Evolutionary conservation across 2,329 filamentous ascomycete genomes (phyloP).

Genomic region (Seiridium unicorne): DNA sequence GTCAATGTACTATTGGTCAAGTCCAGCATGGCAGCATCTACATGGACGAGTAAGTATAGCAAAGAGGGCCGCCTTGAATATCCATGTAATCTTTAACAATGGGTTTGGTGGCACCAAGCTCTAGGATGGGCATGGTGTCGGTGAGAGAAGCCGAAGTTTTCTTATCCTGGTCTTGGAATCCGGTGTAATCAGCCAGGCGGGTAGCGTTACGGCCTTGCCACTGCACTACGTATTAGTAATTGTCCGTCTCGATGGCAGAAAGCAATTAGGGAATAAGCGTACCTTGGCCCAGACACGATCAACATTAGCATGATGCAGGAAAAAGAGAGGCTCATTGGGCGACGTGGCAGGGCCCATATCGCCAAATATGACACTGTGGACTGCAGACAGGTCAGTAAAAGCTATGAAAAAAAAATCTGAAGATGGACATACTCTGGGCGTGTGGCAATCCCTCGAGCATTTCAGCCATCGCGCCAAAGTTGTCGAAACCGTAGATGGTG

Average conservation of each 20-base stretch:
- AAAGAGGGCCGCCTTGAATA: conserved; percentile 8
- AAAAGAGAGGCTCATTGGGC: conserved; percentile 22
- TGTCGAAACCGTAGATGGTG: conserved; percentile 15
- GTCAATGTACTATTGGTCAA: not conserved
- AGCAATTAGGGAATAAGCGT: not conserved
- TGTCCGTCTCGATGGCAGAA: not conserved
- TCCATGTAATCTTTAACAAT: conserved; percentile 15
- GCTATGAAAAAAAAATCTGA: not conserved
- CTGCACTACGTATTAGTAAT: conserved; percentile 9
- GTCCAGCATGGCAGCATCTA: not conserved
- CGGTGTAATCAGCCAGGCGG: conserved; percentile 2
- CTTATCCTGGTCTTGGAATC: not conserved
- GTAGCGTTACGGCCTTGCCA: conserved; percentile 28
- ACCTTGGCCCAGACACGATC: conserved; percentile 23
- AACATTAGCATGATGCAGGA: conserved; percentile 22
- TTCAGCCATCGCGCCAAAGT: conserved; percentile 16
- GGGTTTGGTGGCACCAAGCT: conserved; percentile 10
- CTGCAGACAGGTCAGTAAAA: not conserved
- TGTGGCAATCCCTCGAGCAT: conserved; percentile 3
- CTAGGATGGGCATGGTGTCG: conserved; percentile 29
- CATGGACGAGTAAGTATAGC: conserved; percentile 13
- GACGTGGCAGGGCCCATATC: conserved; percentile 12
- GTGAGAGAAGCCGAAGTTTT: conserved; percentile 7
- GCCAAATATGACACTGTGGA: conserved; percentile 9
- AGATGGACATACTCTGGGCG: not conserved